Evolutionary conservation across 1,139 yeast genomes (phyloP), one percentile per base, ranked within the genome.

Genomic region (Suhomyces terraborum): DNA sequence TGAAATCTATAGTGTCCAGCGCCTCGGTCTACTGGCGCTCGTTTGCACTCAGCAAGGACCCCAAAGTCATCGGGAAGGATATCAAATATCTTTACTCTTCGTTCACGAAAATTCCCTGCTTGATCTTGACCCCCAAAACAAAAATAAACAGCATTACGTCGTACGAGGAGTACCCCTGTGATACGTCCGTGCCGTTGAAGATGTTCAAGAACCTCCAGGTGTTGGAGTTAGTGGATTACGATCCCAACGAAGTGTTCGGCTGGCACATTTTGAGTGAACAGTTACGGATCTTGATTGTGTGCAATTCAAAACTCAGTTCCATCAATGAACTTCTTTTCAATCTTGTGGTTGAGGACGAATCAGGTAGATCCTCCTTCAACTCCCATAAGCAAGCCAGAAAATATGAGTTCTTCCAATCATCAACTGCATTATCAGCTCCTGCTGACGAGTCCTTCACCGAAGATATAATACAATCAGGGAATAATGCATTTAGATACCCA

Each of bases 141-240:
- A 79, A 78, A 46, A 73, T 82, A 17, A 73, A 67, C 48, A 64
- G 77, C 37, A 81, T 82, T 26, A 69, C 67, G 36, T 81, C 82
- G 2, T 82, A 80, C 55, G 87, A 82, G 55, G 88, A 82, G 55
- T 82, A 77, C 52, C 88, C 88, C 1, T 81, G 84, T 55, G 88
- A 82, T 53, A 80, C 87, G 2, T 75, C 84, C 2, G 82, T 83
- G 6, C 88, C 88, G 1, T 56, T 82, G 12, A 65, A 64, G 36
- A 71, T 79, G 62, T 82, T 82, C 56, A 80, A 79, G 48, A 82
- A 80, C 54, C 59, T 82, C 32, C 80, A 81, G 42, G 84, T 80
- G 17, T 64, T 82, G 38, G 88, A 82, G 54, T 59, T 82, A 4
- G 63, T 69, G 29, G 84, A 80, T 45, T 69, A 80, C 48, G 85